Evolutionary conservation across 805 yeast species (phyloP).

Genomic region (Candida ipomoeae): DNA sequence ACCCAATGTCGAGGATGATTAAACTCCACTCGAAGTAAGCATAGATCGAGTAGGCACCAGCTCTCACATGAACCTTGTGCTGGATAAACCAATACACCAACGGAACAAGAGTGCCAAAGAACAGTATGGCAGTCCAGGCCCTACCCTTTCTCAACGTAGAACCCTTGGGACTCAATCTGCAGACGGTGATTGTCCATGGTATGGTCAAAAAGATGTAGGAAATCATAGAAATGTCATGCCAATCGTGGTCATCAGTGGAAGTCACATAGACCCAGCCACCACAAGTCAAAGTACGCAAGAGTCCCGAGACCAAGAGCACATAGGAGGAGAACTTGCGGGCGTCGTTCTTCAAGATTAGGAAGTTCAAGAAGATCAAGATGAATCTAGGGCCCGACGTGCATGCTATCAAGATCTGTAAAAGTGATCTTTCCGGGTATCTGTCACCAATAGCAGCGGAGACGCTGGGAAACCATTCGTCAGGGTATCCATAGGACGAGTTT

Average conservation of each 20-base stretch:
- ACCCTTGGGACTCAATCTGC: constrained; percentile 43
- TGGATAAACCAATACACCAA: constrained; percentile 85
- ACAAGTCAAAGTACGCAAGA: constrained; percentile 86
- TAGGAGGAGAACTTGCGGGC: constrained; percentile 32
- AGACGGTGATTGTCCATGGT: constrained; percentile 80
- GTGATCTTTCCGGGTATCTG: constrained; percentile 89
- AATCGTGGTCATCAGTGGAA: constrained; percentile 94
- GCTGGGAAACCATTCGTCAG: constrained; percentile 98
- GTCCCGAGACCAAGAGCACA: constrained; percentile 56
- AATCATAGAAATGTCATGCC: constrained; percentile 95
- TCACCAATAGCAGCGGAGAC: constrained; percentile 98
- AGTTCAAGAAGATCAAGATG: constrained; percentile 50
- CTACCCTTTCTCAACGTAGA: constrained; percentile 50
- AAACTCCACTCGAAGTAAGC: constrained; percentile 95
- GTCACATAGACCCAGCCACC: constrained; percentile 99
- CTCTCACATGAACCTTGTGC: constrained; percentile 78
- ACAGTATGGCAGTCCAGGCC: constrained; percentile 49
- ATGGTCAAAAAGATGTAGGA: constrained; percentile 80
- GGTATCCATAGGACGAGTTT: constrained; percentile 84
- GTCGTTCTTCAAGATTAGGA: constrained; percentile 42
- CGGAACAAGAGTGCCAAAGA: constrained; percentile 74
- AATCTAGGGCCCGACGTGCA: constrained; percentile 92
- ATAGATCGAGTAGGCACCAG: constrained; percentile 95
- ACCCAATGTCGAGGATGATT: constrained; percentile 75
- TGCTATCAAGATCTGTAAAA: constrained; percentile 89